These are phyloP conservation scores for Arctium minus DNA, from an alignment of 129 eudicot species.

Conservation along the genomic window DNA sequence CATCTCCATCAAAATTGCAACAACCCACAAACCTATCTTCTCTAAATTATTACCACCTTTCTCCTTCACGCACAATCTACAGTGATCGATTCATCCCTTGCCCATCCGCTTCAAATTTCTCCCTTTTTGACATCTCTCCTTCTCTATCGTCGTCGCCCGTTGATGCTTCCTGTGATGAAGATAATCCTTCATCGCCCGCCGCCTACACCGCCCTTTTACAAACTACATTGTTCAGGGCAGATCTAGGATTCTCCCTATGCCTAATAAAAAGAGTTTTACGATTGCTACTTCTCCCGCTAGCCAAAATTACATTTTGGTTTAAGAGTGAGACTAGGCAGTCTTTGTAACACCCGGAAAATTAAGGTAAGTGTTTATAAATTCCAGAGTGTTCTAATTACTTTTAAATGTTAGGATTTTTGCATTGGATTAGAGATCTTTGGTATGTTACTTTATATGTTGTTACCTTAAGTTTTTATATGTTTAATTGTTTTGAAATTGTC, in stretches of 20 bases:
- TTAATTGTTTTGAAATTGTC: too few species aligned
- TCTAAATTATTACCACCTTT: constrained; percentile 32
- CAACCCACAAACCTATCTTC: constrained; percentile 11
- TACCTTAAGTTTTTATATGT: too few species aligned
- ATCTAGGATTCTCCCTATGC: constrained; percentile 58
- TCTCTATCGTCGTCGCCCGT: constrained; percentile 26
- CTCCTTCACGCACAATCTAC: constrained; percentile 68
- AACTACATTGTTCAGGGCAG: constrained; percentile 77
- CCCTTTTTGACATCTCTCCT: constrained; percentile 55
- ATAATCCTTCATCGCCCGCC: constrained; percentile 34
- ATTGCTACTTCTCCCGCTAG: constrained; percentile 18
- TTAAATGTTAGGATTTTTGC: too few species aligned
- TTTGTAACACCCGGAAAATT: neutral
- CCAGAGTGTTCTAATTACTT: too few species aligned
- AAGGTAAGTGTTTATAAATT: too few species aligned
- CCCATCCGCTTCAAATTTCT: constrained; percentile 64
- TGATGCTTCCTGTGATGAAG: constrained; percentile 46
- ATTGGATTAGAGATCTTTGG: too few species aligned
- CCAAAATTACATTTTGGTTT: constrained; percentile 65
- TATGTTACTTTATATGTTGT: too few species aligned
- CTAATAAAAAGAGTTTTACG: constrained; percentile 40
- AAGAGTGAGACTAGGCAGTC: constrained; percentile 67
- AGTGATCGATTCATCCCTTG: constrained; percentile 81
- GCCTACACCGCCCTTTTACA: constrained; percentile 59
- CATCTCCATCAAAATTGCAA: neutral